Conservation (phyloP, 257 asterid species). For the Ocimum tenuiflorum region DNA sequence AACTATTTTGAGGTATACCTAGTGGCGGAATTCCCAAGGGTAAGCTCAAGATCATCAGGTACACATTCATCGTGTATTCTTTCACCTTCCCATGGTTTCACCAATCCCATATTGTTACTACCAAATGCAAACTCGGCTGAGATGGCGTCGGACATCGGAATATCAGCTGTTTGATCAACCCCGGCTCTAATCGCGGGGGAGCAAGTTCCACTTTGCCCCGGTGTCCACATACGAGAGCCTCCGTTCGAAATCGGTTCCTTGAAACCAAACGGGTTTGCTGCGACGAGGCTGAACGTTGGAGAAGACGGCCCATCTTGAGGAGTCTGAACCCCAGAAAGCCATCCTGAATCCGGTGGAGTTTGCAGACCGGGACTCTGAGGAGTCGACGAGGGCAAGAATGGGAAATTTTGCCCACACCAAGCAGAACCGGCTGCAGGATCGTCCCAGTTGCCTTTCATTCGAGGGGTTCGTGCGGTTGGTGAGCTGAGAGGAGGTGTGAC, state of each 20-base stretch:
- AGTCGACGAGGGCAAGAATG: constrained; percentile 68
- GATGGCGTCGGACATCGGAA: constrained; percentile 82
- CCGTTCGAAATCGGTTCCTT: constrained; percentile 71
- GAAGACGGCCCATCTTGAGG: constrained; percentile 83
- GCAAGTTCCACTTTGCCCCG: constrained; percentile 94
- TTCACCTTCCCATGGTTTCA: constrained; percentile 99
- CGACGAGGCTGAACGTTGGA: constrained; percentile 84
- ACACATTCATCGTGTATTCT: constrained; percentile 90
- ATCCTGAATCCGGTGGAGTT: constrained; percentile 85
- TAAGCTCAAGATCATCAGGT: constrained; percentile 91
- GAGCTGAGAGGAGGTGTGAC: constrained; percentile 97
- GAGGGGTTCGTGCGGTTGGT: constrained; percentile 74
- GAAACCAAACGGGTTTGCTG: constrained; percentile 66
- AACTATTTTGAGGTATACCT: constrained; percentile 35
- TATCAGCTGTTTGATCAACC: constrained; percentile 70
- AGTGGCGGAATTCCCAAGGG: constrained; percentile 82
- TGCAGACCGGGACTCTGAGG: constrained; percentile 78
- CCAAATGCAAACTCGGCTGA: constrained; percentile 93
- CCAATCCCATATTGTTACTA: constrained; percentile 55
- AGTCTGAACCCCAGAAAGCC: constrained; percentile 94
- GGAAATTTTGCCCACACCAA: constrained; percentile 63
- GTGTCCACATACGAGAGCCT: constrained; percentile 97
- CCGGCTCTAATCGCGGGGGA: constrained; percentile 77
- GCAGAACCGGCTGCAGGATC: constrained; percentile 45
- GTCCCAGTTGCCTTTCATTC: constrained; percentile 67